Evolutionary conservation across 345 rosid species (phyloP).

Genomic region (Ceriops decandra): DNA sequence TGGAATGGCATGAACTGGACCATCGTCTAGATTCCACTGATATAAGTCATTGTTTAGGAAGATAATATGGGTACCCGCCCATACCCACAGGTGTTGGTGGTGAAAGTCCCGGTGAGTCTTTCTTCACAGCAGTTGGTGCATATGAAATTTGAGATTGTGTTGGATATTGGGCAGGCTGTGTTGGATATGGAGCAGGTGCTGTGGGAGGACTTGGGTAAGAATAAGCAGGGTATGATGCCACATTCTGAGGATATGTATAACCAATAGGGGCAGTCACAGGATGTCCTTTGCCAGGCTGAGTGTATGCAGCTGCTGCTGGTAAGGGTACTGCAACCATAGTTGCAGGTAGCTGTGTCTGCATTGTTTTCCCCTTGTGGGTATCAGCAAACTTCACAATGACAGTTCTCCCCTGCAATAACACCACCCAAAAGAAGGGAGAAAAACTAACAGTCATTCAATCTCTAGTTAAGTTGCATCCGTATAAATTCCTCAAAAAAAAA

Average conservation of each 20-base stretch:
- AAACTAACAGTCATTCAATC: background rate
- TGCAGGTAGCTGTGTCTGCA: conserved; percentile 34
- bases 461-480: no score
- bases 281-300: conserved; percentile 46
- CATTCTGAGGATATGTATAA: conserved; percentile 41
- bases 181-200: conserved; percentile 36
- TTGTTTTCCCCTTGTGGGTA: conserved; percentile 45
- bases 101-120: conserved; percentile 37
- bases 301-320: conserved; percentile 40
- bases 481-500: no score
- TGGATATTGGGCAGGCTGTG: conserved; percentile 36
- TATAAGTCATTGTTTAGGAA: conserved; percentile 21
- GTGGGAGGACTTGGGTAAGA: conserved; percentile 37
- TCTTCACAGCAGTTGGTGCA: conserved; percentile 29
- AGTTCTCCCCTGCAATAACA: conserved; percentile 37
- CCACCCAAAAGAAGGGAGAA: background rate
- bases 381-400: conserved; percentile 58
- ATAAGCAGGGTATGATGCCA: conserved; percentile 37
- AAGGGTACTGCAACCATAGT: conserved; percentile 33
- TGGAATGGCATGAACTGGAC: background rate
- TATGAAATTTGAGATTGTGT: conserved; percentile 36
- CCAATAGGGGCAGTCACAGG: conserved; percentile 29
- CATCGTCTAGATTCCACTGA: background rate
- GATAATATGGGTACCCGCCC: conserved; percentile 48
- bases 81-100: conserved; percentile 39